Percentiles rank a stretch among this genome's conserved stretches.
Evolutionary conservation across 1,139 yeast species (phyloP).

Genomic region (Yamadazyma trypodendri): DNA sequence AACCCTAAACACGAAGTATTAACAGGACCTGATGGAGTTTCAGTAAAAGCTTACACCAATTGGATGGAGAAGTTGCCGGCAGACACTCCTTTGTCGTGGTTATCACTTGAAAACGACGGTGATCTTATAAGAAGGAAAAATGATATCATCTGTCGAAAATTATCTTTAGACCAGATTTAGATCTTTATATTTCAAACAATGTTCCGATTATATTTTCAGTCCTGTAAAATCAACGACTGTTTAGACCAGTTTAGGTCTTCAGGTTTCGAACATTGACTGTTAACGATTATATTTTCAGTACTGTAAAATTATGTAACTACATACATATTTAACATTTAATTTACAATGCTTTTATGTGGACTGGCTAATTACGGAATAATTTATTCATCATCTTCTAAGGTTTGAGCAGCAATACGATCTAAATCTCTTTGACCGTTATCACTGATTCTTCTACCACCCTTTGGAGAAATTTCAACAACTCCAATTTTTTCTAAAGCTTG

Average conservation of each 20-base stretch:
- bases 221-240: too few species aligned
- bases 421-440: constrained; percentile 99
- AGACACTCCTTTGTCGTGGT: constrained; percentile 62
- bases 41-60: constrained; percentile 28
- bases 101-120: constrained; percentile 44
- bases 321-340: constrained; percentile 17
- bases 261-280: too few species aligned
- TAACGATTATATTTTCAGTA: constrained; percentile 1
- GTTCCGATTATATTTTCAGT: too few species aligned
- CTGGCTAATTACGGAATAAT: constrained; percentile 6
- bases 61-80: constrained; percentile 63
- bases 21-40: constrained; percentile 22
- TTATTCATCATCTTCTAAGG: constrained; percentile 87
- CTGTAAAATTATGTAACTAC: constrained; percentile 11
- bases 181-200: too few species aligned
- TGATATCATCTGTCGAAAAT: constrained; percentile 4
- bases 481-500: constrained; percentile 99
- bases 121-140: constrained; percentile 23
- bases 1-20: background rate
- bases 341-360: constrained; percentile 17
- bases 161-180: too few species aligned
- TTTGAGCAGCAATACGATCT: constrained; percentile 99
- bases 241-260: too few species aligned
- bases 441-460: constrained; percentile 99
- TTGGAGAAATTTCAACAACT: constrained; percentile 92